Percentiles rank a stretch among this genome's conserved stretches.
These are phyloP conservation scores for Pistacia vera DNA, from an alignment of 345 rosid species.

Conservation along the genomic window DNA sequence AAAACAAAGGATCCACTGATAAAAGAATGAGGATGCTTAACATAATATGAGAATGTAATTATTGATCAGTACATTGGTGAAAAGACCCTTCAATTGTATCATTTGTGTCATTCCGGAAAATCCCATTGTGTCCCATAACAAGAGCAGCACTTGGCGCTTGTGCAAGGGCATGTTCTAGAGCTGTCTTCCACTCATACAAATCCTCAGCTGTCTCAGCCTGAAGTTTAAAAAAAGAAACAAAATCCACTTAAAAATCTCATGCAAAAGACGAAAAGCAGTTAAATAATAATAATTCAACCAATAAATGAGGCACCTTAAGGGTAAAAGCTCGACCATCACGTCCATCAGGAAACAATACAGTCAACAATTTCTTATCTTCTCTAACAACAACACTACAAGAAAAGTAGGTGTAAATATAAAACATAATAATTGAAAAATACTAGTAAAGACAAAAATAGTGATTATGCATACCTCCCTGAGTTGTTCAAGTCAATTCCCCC, in stretches of 20 bases:
- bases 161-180: constrained; percentile 90
- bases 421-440: constrained; percentile 21
- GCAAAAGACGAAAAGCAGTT: not conserved
- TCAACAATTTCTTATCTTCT: constrained; percentile 92
- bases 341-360: constrained; percentile 98
- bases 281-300: constrained; percentile 6
- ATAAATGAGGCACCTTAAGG: constrained; percentile 70
- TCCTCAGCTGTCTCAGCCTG: constrained; percentile 97
- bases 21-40: constrained; percentile 13
- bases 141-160: constrained; percentile 98
- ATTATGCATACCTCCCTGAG: constrained; percentile 79
- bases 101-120: constrained; percentile 70
- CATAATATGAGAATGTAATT: constrained; percentile 13
- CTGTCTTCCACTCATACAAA: constrained; percentile 93
- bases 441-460: constrained; percentile 11
- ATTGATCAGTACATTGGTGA: constrained; percentile 60
- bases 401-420: constrained; percentile 22
- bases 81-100: constrained; percentile 83
- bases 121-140: constrained; percentile 92
- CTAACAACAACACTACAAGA: constrained; percentile 90
- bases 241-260: constrained; percentile 10
- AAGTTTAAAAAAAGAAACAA: constrained; percentile 11
- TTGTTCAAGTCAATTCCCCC: constrained; percentile 98
- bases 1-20: constrained; percentile 12
- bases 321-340: constrained; percentile 99